These are phyloP conservation scores for Grigorovia humatica DNA, from an alignment of 805 yeast genomes.

Conservation along the genomic window DNA sequence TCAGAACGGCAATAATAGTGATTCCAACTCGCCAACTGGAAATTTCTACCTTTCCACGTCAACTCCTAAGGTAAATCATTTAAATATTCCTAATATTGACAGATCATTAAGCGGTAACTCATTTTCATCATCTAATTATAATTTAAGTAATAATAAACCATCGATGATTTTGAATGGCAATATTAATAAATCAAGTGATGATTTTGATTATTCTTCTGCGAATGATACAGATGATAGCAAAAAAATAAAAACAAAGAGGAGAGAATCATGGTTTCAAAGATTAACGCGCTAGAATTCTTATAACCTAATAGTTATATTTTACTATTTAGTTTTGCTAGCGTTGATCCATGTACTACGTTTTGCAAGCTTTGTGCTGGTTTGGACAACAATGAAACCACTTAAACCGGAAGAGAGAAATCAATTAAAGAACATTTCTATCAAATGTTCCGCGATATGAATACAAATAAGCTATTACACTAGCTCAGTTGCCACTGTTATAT, in stretches of 20 bases:
- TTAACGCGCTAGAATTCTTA: constrained; percentile 24
- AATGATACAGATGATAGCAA: constrained; percentile 7
- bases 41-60: constrained; percentile 10
- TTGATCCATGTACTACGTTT: too few relatives aligned
- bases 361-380: too few relatives aligned
- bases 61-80: constrained; percentile 13
- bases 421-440: too few relatives aligned
- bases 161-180: constrained; percentile 12
- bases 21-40: constrained; percentile 7
- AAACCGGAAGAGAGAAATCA: too few relatives aligned
- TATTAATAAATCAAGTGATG: constrained; percentile 17
- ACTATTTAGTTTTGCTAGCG: too few relatives aligned
- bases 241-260: constrained; percentile 22
- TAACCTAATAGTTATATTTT: not conserved
- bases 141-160: constrained; percentile 9
- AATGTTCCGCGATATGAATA: too few relatives aligned
- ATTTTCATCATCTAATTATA: constrained; percentile 4
- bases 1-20: constrained; percentile 1
- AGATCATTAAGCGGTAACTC: constrained; percentile 15
- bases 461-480: too few relatives aligned
- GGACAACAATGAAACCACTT: too few relatives aligned
- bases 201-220: constrained; percentile 6
- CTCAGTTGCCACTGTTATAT: too few relatives aligned
- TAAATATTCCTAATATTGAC: constrained; percentile 6
- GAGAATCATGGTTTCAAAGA: constrained; percentile 38